Evolutionary conservation across 768 basidiomycete genomes (phyloP).

Genomic region (Trametes coccinea): DNA sequence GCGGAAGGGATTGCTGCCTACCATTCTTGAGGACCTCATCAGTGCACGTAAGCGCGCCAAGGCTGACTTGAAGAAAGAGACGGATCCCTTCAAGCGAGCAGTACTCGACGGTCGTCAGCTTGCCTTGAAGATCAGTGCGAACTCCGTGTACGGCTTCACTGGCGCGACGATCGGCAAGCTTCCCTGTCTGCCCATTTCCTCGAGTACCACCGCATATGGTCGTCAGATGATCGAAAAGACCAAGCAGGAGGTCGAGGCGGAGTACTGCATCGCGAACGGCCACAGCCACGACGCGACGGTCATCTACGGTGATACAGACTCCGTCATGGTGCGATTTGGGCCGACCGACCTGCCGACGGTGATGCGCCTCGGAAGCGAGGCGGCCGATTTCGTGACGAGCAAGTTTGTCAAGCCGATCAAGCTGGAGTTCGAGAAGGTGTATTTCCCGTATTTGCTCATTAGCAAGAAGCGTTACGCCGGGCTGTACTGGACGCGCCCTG

Average conservation of each 20-base stretch:
- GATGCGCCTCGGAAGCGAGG: conserved; percentile 91
- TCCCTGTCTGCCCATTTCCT: conserved; percentile 94
- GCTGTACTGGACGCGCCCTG: conserved; percentile 93
- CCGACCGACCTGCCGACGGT: conserved; percentile 82
- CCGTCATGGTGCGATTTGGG: conserved; percentile 98
- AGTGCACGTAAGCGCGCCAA: conserved; percentile 93
- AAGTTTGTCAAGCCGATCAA: conserved; percentile 97
- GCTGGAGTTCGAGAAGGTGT: conserved; percentile 98
- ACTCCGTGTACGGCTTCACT: conserved; percentile 98
- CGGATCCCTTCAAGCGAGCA: conserved; percentile 94
- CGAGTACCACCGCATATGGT: conserved; percentile 93
- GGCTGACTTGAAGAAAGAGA: conserved; percentile 94
- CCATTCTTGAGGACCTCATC: conserved; percentile 91
- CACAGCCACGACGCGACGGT: conserved; percentile 87
- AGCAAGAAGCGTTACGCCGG: conserved; percentile 99
- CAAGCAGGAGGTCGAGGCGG: conserved; percentile 89
- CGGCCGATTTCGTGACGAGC: conserved; percentile 85
- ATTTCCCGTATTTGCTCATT: conserved; percentile 96
- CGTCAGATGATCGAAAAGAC: conserved; percentile 99
- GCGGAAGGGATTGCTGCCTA: conserved; percentile 89
- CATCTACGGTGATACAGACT: conserved; percentile 99
- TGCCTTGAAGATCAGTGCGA: conserved; percentile 97
- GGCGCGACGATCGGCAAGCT: conserved; percentile 97
- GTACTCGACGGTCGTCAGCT: conserved; percentile 97
- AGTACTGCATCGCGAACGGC: conserved; percentile 85